Percentiles rank a stretch among this genome's conserved stretches.
These are phyloP conservation scores for Hygrophorus pudorinus DNA, from an alignment of 768 basidiomycete species.

Conservation along the genomic window DNA sequence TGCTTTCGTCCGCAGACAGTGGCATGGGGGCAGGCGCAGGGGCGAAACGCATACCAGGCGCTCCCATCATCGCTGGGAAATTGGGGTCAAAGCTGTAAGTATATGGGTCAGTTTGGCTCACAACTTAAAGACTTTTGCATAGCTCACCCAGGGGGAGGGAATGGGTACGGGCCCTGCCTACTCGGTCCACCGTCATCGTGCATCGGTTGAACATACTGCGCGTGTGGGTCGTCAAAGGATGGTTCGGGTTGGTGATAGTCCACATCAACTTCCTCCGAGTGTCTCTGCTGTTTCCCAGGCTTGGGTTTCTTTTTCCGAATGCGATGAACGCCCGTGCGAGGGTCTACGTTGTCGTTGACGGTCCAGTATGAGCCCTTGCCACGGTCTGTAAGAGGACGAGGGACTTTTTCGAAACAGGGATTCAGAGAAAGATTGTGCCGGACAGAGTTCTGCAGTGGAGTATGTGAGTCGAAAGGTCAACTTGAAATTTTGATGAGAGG, in stretches of 20 bases:
- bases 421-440: constrained; percentile 86
- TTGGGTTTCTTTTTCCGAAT: constrained; percentile 82
- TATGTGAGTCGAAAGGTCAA: constrained; percentile 19
- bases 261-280: constrained; percentile 50
- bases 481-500: constrained; percentile 13
- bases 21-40: constrained; percentile 45
- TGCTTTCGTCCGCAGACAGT: constrained; percentile 51
- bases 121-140: constrained; percentile 1
- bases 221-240: constrained; percentile 44
- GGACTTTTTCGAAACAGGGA: constrained; percentile 86
- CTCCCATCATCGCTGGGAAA: constrained; percentile 49
- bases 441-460: constrained; percentile 62
- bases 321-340: constrained; percentile 81
- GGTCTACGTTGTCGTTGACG: constrained; percentile 83
- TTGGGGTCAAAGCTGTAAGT: constrained; percentile 59
- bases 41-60: constrained; percentile 51
- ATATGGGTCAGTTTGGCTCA: neutral
- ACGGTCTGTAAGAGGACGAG: constrained; percentile 83
- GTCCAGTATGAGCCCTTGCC: constrained; percentile 92
- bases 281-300: constrained; percentile 31
- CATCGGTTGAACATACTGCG: constrained; percentile 47
- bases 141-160: constrained; percentile 52
- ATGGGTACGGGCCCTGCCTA: constrained; percentile 39
- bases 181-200: constrained; percentile 54
- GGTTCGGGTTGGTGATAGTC: constrained; percentile 53